Base-by-base conservation (phyloP, 2,329 filamentous ascomycete genomes). In the Botryotinia globosa region DNA sequence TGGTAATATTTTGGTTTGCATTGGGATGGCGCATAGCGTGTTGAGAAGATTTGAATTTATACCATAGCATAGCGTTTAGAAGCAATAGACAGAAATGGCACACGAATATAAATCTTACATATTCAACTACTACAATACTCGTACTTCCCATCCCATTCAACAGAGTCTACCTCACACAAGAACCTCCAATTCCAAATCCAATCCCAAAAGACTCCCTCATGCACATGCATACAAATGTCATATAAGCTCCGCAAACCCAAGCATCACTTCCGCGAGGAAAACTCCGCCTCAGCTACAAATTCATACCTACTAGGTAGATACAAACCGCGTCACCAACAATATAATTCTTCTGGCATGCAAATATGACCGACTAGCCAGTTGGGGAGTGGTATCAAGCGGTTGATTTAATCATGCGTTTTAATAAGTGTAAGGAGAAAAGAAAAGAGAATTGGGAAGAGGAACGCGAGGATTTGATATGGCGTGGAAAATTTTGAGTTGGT, bases 291-390 rank as follows among this genome's bases (percentile, higher is more conserved):
- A 22, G 34, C 44, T 22, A 29, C 22, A 45, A 16, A 44, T 44
- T 25, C 32, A 66, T 67, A 67, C 34, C 45, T 32, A 42, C 25
- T 14, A 42, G n/a, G 37, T 54, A 66, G 32, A 44, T 66, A 58
- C 29, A 22, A 48, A 66, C 32, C n/a, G 62, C 70, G n/a, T 72
- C 70, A 44, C 70, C 42, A 42, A 34, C 59, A 48, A 12, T 58
- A 44, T 76, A 61, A 58, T 78, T 48, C 72, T 72, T 80, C 69
- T 77, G 70, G 77, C 77, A 80, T 75, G 76, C 74, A 77, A 78
- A 77, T 77, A 77, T 80, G 77, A 80, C 74, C 77, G 73, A 69
- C 73, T 74, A 77, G 73, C 73, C 77, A 78, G 75, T 78, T 74
- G 76, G 64, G 73, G 74, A 77, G 59, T 76, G 74, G 75, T 66